Evolutionary conservation across 1,284 basidiomycete genomes (phyloP).

Genomic region (Cryptococcus maquisensis): DNA sequence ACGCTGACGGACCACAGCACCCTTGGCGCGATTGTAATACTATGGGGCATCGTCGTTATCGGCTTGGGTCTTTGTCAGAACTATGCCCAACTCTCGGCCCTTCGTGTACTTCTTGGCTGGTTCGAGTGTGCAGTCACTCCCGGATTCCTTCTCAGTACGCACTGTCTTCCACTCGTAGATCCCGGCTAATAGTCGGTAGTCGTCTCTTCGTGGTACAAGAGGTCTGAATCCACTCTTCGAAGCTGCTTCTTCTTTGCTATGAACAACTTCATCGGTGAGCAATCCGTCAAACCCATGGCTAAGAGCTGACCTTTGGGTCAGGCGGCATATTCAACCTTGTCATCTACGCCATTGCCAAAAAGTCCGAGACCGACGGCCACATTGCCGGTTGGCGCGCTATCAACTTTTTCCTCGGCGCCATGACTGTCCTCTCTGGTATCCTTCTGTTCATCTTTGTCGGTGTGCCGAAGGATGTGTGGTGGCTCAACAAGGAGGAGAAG

Average conservation of each 20-base stretch:
- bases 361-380: slow-evolving; percentile 12
- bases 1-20: background rate
- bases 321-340: background rate
- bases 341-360: slow-evolving; percentile 27
- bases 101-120: slow-evolving; percentile 27
- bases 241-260: slow-evolving; percentile 22
- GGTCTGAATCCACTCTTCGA: slow-evolving; percentile 22
- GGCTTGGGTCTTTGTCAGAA: slow-evolving; percentile 25
- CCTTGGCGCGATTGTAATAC: background rate
- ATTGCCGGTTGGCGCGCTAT: slow-evolving; percentile 29
- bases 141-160: slow-evolving; percentile 24
- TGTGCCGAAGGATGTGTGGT: slow-evolving; percentile 30
- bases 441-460: slow-evolving; percentile 28
- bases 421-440: slow-evolving; percentile 22
- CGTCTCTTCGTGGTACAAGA: slow-evolving; percentile 31
- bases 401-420: slow-evolving; percentile 32
- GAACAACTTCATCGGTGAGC: slow-evolving; percentile 27
- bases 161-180: too few species aligned
- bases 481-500: slow-evolving; percentile 29
- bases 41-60: slow-evolving; percentile 25
- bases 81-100: slow-evolving; percentile 20
- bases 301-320: background rate
- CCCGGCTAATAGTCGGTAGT: slow-evolving; percentile 5
- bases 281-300: slow-evolving; percentile 7
- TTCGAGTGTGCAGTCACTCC: slow-evolving; percentile 29